phyloP scores from a whole-genome alignment of 148 eudicot species.

The Beta vulgaris region DNA sequence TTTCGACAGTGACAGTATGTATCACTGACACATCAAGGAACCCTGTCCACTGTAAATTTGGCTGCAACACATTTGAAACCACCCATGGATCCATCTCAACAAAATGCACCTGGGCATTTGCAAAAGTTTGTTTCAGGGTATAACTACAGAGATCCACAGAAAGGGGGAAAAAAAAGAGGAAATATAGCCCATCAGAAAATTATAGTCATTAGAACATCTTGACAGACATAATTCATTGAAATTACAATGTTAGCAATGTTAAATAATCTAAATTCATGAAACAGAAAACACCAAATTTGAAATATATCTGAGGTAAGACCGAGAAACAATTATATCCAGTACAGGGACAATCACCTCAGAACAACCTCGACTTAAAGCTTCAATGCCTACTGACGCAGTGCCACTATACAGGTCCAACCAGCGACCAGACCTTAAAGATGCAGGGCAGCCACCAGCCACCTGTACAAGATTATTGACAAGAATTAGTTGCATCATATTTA shows the following conservation, averaged over 20 bases:
- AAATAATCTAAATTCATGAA: background rate
- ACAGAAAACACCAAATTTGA: background rate
- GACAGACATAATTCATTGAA: background rate
- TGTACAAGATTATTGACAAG: slow-evolving; percentile 20
- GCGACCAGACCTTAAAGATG: slow-evolving; percentile 82
- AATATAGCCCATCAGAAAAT: background rate
- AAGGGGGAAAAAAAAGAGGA: background rate
- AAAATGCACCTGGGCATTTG: slow-evolving; percentile 66
- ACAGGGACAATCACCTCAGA: slow-evolving; percentile 52
- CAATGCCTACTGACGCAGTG: slow-evolving; percentile 95
- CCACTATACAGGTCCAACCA: slow-evolving; percentile 97
- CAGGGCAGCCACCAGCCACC: slow-evolving; percentile 89
- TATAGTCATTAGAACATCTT: background rate
- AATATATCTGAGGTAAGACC: background rate
- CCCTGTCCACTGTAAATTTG: slow-evolving; percentile 78
- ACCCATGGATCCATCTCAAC: slow-evolving; percentile 99
- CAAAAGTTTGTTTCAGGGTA: slow-evolving; percentile 10
- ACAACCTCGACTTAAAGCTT: slow-evolving; percentile 93
- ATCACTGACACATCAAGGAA: slow-evolving; percentile 76
- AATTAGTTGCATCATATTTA: background rate
- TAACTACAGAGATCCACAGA: background rate
- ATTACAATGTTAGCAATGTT: background rate
- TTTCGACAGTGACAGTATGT: slow-evolving; percentile 74
- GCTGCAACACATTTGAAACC: slow-evolving; percentile 71
- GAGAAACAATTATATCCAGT: background rate